These are phyloP conservation scores for Torulaspora franciscae DNA, from an alignment of 805 yeast species.

Conservation along the genomic window DNA sequence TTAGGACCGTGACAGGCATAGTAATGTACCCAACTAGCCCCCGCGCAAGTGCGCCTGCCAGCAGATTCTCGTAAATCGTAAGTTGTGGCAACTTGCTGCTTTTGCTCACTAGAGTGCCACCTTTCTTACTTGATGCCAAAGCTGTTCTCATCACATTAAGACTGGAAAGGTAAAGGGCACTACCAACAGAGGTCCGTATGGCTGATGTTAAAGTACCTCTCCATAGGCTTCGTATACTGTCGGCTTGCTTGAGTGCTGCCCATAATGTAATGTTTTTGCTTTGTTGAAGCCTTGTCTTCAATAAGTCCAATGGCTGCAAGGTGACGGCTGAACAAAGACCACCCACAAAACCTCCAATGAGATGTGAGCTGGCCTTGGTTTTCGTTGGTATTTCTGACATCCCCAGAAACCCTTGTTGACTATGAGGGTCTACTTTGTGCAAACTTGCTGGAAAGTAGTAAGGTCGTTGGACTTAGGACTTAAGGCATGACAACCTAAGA, in stretches of 20 bases:
- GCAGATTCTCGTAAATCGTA: conserved; percentile 60
- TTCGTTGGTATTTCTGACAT: conserved; percentile 14
- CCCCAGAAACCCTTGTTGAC: not conserved
- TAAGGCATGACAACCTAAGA: not conserved
- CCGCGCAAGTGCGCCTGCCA: conserved; percentile 74
- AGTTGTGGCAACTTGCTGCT: conserved; percentile 62
- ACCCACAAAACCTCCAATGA: conserved; percentile 76
- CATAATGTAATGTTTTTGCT: conserved; percentile 31
- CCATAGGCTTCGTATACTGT: conserved; percentile 57
- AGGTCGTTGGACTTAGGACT: not conserved
- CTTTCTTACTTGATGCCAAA: conserved; percentile 37
- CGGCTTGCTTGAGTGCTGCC: conserved; percentile 39
- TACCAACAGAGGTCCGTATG: conserved; percentile 82
- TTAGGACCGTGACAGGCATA: conserved; percentile 91
- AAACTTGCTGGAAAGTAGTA: not conserved
- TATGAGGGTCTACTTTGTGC: not conserved
- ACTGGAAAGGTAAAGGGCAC: conserved; percentile 76
- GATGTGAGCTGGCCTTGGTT: conserved; percentile 42
- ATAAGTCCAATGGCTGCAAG: conserved; percentile 82
- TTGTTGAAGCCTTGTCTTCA: conserved; percentile 85
- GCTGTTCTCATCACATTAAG: conserved; percentile 57
- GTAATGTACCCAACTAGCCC: conserved; percentile 79
- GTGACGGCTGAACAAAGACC: conserved; percentile 77
- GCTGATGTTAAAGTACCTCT: conserved; percentile 92
- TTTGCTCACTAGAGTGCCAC: conserved; percentile 10